phyloP scores from a whole-genome alignment of 2,329 filamentous ascomycete genomes.

The Cercospora sesami region DNA sequence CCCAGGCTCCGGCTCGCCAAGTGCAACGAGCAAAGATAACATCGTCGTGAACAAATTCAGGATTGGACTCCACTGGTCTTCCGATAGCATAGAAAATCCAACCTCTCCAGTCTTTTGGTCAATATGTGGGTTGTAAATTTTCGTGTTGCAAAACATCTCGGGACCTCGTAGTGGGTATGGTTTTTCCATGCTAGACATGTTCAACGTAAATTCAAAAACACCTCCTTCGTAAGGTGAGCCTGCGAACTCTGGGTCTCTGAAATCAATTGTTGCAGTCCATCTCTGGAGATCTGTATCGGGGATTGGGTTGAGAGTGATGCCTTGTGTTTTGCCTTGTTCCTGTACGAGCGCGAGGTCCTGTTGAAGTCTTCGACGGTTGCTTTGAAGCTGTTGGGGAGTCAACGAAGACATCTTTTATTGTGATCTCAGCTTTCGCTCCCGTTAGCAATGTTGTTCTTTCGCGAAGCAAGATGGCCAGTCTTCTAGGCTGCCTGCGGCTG shows the following conservation, averaged over 20 bases:
- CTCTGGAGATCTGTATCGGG: not conserved
- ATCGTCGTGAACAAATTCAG: not conserved
- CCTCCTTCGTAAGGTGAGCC: not conserved
- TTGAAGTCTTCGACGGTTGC: not conserved
- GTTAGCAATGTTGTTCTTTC: not conserved
- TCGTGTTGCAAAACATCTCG: not conserved
- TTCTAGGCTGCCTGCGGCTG: not conserved
- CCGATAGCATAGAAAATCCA: not conserved
- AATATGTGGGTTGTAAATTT: not conserved
- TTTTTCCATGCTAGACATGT: not conserved
- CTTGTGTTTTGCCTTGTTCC: not conserved
- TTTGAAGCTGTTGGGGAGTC: not conserved
- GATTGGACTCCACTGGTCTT: not conserved
- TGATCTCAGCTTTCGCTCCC: not conserved
- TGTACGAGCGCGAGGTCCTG: not conserved
- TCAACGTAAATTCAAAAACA: not conserved
- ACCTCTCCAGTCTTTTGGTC: not conserved
- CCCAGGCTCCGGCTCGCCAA: not conserved
- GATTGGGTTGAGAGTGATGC: not conserved
- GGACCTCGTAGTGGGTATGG: not conserved
- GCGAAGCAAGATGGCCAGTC: not conserved
- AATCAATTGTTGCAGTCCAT: not conserved
- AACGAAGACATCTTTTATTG: not conserved
- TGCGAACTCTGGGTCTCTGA: not conserved
- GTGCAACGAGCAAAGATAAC: not conserved